Conservation (phyloP, 805 yeast genomes). For the Spathaspora passalidarum region DNA sequence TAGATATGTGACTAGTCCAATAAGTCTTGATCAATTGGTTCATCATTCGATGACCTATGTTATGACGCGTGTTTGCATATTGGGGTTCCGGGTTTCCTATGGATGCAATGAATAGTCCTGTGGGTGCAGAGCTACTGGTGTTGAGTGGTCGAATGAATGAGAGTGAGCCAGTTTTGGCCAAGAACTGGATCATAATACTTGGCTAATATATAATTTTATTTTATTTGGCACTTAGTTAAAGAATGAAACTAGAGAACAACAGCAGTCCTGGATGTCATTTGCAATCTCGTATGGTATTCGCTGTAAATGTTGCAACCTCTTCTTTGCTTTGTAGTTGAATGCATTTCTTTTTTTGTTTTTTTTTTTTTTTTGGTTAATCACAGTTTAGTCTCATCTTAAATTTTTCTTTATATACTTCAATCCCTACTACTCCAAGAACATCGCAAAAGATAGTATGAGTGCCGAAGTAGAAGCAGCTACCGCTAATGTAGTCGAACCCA, state of each 20-base stretch:
- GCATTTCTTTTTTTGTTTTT: neutral
- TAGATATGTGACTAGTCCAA: conserved; percentile 20
- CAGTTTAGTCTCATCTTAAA: too few species aligned
- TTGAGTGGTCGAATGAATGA: neutral
- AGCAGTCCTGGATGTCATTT: too few species aligned
- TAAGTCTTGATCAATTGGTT: conserved; percentile 22
- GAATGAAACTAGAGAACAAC: too few species aligned
- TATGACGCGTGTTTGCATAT: conserved; percentile 67
- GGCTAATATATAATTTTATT: too few species aligned
- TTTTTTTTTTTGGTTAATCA: neutral
- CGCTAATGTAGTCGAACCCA: conserved; percentile 9
- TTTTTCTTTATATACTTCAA: too few species aligned
- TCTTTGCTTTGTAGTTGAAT: too few species aligned
- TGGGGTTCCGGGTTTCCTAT: conserved; percentile 76
- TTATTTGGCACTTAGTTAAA: too few species aligned
- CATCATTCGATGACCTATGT: conserved; percentile 66
- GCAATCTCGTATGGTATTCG: too few species aligned
- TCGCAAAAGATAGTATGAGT: neutral
- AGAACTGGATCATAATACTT: neutral
- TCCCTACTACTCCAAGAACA: neutral
- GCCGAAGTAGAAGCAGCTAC: neutral
- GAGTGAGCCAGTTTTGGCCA: neutral
- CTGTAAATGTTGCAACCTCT: too few species aligned
- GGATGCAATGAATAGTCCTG: conserved; percentile 37
- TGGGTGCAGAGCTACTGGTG: neutral